Base-by-base conservation (phyloP, 257 asterid genomes). In the Primulina huaijiensis region DNA sequence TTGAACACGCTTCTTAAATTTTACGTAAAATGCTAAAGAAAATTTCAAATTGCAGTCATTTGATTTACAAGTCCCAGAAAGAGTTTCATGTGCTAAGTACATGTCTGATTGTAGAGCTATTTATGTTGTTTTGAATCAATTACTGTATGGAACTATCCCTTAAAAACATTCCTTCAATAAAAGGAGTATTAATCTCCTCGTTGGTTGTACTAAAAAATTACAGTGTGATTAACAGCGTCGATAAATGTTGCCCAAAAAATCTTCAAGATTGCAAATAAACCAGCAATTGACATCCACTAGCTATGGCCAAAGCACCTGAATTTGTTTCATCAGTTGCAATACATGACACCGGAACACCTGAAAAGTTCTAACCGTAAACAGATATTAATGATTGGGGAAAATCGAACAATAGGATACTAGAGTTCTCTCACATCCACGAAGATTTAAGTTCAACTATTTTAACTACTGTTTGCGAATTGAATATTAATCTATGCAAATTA, bases 291-390 rank as follows among this genome's bases (percentile, higher is more conserved):
- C 69, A 85, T 70, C 80, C 88, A 52, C 88, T 82, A 8, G 95
- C 96, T 37, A 90, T 62, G 62, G 96, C 96, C 67, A 93, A 71
- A 65, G 90, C 89, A n/a, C 85, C 84, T 5, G 87, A 76, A 64
- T 76, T 76, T 65, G 88, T 77, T 62, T 80, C 72, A 67, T 87
- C 96, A 0, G 88, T 64, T 35, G 92, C 65, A 19, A 92, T 76
- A 75, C 86, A 85, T 8, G 97, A 77, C 34, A 87, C 89, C 20
- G 76, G 67, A 69, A 75, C 72, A 71, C 89, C 98, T 93, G 86
- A 61, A 79, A 62, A 21, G 34, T 12, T 64, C 60, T 64, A 57
- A 60, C 52, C 16, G 10, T 3, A 3, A 40, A 9, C 35, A 37
- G 58, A 63, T 74, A 72, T 61, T 72, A 72, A 35, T 68, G 61